Percentiles rank a stretch among this genome's conserved stretches.
phyloP scores from a whole-genome alignment of 2,329 filamentous ascomycete genomes.

The Pseudocercospora cruenta region DNA sequence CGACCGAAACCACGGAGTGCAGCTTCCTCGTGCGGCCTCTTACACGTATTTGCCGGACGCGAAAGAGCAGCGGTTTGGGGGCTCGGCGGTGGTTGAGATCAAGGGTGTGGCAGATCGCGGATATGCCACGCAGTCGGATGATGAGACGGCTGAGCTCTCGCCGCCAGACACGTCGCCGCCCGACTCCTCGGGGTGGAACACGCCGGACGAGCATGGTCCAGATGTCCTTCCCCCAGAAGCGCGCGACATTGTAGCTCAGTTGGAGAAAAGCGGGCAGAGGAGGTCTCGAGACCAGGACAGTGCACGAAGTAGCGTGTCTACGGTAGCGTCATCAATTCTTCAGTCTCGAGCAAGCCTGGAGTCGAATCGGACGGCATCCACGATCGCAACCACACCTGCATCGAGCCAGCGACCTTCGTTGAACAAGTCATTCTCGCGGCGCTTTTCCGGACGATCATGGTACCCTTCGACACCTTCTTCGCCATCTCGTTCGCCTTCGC shows the following conservation, averaged over 20 bases:
- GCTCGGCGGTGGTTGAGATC: conserved; percentile 42
- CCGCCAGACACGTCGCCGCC: conserved; percentile 39
- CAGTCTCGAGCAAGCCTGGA: conserved; percentile 30
- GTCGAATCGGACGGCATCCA: conserved; percentile 29
- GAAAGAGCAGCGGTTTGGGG: conserved; percentile 35
- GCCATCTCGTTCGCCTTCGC: conserved; percentile 38
- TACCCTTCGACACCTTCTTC: conserved; percentile 32
- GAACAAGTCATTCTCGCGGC: conserved; percentile 33
- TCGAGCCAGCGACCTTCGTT: conserved; percentile 28
- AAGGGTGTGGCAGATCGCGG: conserved; percentile 41
- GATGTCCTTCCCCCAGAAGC: conserved; percentile 32
- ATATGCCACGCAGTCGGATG: conserved; percentile 17
- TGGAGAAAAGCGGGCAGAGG: conserved; percentile 34
- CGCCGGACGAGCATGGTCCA: conserved; percentile 44
- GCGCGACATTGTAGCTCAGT: conserved; percentile 36
- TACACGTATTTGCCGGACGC: conserved; percentile 57
- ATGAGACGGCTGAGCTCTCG: conserved; percentile 38
- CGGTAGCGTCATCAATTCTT: conserved; percentile 18
- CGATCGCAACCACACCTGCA: conserved; percentile 27
- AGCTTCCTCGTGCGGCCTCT: conserved; percentile 60
- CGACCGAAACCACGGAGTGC: conserved; percentile 15
- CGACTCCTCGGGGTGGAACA: conserved; percentile 50
- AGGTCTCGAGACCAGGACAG: conserved; percentile 22
- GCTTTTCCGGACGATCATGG: conserved; percentile 36
- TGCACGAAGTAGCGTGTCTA: conserved; percentile 28